Conservation (phyloP, 2,329 filamentous ascomycete genomes). For the Diaporthe aspalathi region DNA sequence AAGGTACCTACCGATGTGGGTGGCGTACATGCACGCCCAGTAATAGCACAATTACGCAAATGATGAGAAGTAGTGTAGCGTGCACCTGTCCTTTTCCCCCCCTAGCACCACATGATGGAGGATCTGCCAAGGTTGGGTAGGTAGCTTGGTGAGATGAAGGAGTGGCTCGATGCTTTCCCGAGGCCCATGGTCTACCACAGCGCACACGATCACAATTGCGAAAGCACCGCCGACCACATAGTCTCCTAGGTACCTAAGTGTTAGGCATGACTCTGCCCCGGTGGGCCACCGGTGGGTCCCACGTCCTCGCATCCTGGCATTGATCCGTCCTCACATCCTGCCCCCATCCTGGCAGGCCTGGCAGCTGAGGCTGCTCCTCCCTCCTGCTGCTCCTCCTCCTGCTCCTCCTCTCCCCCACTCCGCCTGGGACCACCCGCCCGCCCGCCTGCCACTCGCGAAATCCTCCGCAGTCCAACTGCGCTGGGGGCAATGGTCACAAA, state of each 20-base stretch:
- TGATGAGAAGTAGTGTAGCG: too few relatives aligned
- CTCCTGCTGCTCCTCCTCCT: not conserved
- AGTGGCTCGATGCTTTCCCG: not conserved
- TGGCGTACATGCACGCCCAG: too few relatives aligned
- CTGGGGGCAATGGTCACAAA: not conserved
- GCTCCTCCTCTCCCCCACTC: not conserved
- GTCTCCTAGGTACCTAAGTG: not conserved
- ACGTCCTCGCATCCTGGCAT: too few relatives aligned
- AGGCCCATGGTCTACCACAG: slow-evolving; percentile 1
- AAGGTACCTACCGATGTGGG: too few relatives aligned
- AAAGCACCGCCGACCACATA: too few relatives aligned
- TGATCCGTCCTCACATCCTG: slow-evolving; percentile 6
- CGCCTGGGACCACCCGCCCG: not conserved
- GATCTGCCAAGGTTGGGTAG: slow-evolving; percentile 13
- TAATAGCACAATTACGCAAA: too few relatives aligned
- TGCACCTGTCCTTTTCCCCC: too few relatives aligned
- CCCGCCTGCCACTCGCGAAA: slow-evolving; percentile 15
- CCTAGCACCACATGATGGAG: slow-evolving; percentile 22
- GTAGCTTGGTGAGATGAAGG: slow-evolving; percentile 18
- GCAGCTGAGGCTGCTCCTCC: not conserved
- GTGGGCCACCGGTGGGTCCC: not conserved
- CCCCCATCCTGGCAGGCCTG: not conserved
- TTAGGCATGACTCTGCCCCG: slow-evolving; percentile 12
- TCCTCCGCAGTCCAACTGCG: slow-evolving; percentile 7
- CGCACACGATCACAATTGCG: too few relatives aligned